Base-by-base conservation (phyloP, 2,329 filamentous ascomycete genomes). In the Fusarium sp. region DNA sequence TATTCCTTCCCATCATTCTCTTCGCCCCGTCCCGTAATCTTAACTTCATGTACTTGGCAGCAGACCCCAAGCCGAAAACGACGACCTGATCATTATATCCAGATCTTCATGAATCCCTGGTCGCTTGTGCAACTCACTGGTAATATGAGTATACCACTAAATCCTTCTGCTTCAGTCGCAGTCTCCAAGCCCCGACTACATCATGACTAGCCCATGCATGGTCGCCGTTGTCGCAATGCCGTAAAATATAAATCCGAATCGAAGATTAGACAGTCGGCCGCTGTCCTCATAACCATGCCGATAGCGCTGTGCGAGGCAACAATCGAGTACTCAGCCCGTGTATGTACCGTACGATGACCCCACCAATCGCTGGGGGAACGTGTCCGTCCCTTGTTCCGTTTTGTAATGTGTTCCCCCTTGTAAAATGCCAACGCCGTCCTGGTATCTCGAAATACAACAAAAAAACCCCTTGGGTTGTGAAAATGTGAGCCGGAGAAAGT, bases 401-500 rank as follows among this genome's bases (percentile, higher is more conserved):
- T 49, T 69, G 59, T 66, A 65, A 65, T 63, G 44, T 63, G 49
- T 54, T 38, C 45, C 54, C 49, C 55, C 53, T 45, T 69, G 43
- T 69, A 69, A 64, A 68, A 58, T 70, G 63, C 59, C 63, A 75
- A 76, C 73, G 72, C 73, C 74, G 67, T 72, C 72, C 73, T 76
- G 73, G 73, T 76, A 76, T 76, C 73, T 75, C 69, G 67, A 74
- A 73, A 73, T 74, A 66, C 71, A 72, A 70, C 57, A 66, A 62
- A 68, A 68, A 65, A 29, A 29, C 60, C 50, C 61, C 37, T 54
- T 60, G 62, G 54, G 61, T 57, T 61, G 60, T 67, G 50, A 61
- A 65, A 63, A 61, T 56, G 43, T 57, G 58, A 59, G 56, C 42
- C 58, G 49, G 53, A 67, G 66, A 69, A 65, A 65, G 56, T 52